Conservation (phyloP, 1,284 basidiomycete genomes). For the Kalmanozyma brasiliensis region DNA sequence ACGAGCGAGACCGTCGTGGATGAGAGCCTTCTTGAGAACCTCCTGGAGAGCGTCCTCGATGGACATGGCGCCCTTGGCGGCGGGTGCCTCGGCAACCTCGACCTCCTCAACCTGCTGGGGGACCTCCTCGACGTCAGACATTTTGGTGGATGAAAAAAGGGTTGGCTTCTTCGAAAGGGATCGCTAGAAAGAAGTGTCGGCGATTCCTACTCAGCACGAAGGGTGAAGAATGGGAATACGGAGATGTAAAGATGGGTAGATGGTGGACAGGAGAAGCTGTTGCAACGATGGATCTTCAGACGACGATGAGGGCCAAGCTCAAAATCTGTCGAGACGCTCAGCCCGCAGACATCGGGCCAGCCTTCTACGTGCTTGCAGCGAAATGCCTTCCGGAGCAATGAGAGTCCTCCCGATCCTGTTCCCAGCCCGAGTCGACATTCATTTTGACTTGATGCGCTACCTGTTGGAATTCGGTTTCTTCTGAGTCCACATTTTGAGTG, state of each 20-base stretch:
- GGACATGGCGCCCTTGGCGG: conserved; percentile 86
- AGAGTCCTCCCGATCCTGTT: too few relatives aligned
- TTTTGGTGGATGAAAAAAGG: conserved; percentile 33
- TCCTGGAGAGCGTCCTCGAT: conserved; percentile 99
- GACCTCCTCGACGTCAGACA: conserved; percentile 68
- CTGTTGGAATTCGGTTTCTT: too few relatives aligned
- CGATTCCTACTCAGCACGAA: conserved; percentile 56
- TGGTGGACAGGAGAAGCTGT: conserved; percentile 7
- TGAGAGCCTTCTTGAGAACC: conserved; percentile 91
- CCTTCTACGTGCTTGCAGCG: too few relatives aligned
- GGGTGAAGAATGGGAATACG: conserved; percentile 50
- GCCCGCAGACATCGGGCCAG: too few relatives aligned
- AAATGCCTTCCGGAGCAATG: too few relatives aligned
- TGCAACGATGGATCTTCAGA: background rate
- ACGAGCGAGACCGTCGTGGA: conserved; percentile 97
- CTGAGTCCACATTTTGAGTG: too few relatives aligned
- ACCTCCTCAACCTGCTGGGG: conserved; percentile 70
- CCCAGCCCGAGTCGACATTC: too few relatives aligned
- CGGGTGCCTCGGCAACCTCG: conserved; percentile 77
- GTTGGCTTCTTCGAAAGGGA: conserved; percentile 67
- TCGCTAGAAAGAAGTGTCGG: conserved; percentile 38
- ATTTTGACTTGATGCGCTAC: too few relatives aligned
- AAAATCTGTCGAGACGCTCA: background rate
- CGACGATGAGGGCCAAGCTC: background rate
- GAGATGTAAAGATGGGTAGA: conserved; percentile 6